Evolutionary conservation across 352 stramenopile species (phyloP), one percentile per base, ranked within the genome.

Genomic region (Sclerospora graminicola): DNA sequence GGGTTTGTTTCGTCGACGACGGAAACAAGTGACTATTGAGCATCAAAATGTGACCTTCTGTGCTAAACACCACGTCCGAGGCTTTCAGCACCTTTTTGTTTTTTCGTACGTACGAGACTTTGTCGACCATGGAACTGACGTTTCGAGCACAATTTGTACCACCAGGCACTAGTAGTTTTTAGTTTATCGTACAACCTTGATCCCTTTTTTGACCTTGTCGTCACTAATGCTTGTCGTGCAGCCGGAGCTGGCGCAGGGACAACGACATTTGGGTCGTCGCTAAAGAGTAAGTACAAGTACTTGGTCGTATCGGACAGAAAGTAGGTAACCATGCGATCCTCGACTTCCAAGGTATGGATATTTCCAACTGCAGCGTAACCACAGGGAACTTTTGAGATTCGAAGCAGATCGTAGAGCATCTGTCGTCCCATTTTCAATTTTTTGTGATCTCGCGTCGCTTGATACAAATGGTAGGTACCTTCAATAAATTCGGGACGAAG

Each of bases 221-320:
- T 1, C n/a, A n/a, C n/a, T 16, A 53, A 57, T 13, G 16, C 8
- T 15, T 19, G 7, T 1, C 37, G 41, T 15, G 28, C n/a, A 18
- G 16, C 20, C 35, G 15, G 13, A 49, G 45, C 24, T 41, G 38
- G 32, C 4, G 60, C 43, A 45, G 81, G 77, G 16, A 87, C 72
- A 51, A 89, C 81, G 33, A 85, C 62, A 43, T 82, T 58, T 6
- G 69, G 65, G 20, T 88, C 72, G 21, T 97, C 89, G 40, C 98
- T 96, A 67, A 99, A 99, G 18, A 98, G 88, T 21, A 99, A 55
- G 67, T 97, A 99, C 11, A 99, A 54, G 57, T 99, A 99, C 65
- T 99, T 99, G 23, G 97, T 74, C 3, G 96, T 99, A 71, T 99
- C 97, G 2, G 84, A 96, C 1, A 99, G 69, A 53, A 99, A 98